These are phyloP conservation scores for Acanthamoeba healyi DNA, from an alignment of 208 protist species.

Conservation along the genomic window DNA sequence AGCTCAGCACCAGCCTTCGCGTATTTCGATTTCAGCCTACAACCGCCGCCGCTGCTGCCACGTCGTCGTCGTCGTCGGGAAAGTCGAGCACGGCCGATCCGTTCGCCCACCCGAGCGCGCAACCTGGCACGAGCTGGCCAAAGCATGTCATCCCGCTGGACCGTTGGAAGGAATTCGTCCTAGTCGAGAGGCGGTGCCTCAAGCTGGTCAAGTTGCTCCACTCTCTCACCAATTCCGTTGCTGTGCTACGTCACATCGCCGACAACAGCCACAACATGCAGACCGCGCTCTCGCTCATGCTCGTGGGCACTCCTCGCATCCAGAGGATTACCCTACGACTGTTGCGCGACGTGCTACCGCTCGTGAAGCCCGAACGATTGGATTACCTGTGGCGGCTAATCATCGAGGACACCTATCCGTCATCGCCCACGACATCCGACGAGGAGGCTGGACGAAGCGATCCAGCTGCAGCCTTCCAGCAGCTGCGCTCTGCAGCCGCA, in stretches of 20 bases:
- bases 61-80: neutral
- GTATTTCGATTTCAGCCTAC: slow-evolving; percentile 4
- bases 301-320: slow-evolving; percentile 55
- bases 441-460: neutral
- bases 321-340: slow-evolving; percentile 33
- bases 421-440: neutral
- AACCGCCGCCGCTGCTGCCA: neutral
- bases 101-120: neutral
- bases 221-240: slow-evolving; percentile 25
- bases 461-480: neutral
- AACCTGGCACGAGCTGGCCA: neutral
- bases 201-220: slow-evolving; percentile 19
- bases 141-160: neutral
- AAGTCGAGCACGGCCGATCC: neutral
- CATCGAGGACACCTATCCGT: slow-evolving; percentile 16
- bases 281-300: slow-evolving; percentile 49
- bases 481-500: neutral
- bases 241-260: slow-evolving; percentile 55
- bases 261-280: slow-evolving; percentile 68
- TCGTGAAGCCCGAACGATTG: slow-evolving; percentile 20
- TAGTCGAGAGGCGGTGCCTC: neutral
- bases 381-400: slow-evolving; percentile 57
- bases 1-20: slow-evolving; percentile 47
- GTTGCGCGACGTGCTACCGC: slow-evolving; percentile 15
- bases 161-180: neutral